Evolutionary conservation across 768 basidiomycete species (phyloP).

Genomic region (Termitomyces sp.): DNA sequence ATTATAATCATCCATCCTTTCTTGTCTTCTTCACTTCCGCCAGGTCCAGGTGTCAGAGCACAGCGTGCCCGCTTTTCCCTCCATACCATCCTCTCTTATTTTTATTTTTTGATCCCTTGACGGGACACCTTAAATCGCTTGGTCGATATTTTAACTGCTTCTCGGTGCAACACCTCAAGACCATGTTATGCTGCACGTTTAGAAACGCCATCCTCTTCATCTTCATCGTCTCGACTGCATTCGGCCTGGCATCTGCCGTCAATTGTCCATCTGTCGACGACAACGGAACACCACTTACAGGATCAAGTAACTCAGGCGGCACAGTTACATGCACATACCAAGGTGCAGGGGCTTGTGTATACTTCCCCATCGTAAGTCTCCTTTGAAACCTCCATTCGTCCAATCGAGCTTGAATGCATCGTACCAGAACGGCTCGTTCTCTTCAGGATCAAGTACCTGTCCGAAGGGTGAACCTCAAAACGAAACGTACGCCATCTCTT

Average conservation of each 20-base stretch:
- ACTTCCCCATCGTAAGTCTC: slow-evolving; percentile 9
- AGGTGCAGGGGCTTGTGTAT: slow-evolving; percentile 3
- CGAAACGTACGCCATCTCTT: neutral
- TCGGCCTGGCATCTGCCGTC: slow-evolving; percentile 7
- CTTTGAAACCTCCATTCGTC: neutral
- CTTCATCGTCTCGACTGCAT: neutral
- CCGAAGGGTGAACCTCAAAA: slow-evolving; percentile 9
- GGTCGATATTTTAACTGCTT: neutral
- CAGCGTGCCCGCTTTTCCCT: neutral
- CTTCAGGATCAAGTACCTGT: slow-evolving; percentile 8
- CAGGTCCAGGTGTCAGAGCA: slow-evolving; percentile 4
- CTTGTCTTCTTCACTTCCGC: neutral
- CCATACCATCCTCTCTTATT: neutral
- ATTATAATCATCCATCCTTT: neutral
- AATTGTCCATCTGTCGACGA: slow-evolving; percentile 9
- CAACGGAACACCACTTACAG: slow-evolving; percentile 6
- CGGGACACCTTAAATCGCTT: slow-evolving; percentile 1
- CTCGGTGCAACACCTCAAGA: neutral
- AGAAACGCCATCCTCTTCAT: neutral
- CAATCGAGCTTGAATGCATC: neutral
- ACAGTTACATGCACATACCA: slow-evolving; percentile 12
- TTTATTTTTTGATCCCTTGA: slow-evolving; percentile 5
- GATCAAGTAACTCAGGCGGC: neutral
- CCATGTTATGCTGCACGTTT: neutral
- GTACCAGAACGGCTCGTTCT: slow-evolving; percentile 11